Percentiles rank a stretch among this genome's conserved stretches.
phyloP scores from a whole-genome alignment of 306 rosid species.

The cucumber (Cucumis sativus) region DNA sequence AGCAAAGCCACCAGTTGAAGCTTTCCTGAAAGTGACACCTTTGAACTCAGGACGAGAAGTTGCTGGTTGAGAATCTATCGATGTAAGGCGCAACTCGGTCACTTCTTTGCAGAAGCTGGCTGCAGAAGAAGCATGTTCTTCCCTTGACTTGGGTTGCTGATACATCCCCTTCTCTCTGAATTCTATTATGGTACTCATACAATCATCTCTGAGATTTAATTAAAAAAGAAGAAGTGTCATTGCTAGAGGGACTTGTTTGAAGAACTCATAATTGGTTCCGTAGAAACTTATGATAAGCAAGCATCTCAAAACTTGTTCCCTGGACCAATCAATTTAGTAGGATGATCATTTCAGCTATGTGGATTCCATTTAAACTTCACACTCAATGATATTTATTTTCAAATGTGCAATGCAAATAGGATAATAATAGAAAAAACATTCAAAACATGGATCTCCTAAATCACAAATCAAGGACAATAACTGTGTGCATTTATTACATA shows the following conservation, averaged over 20 bases:
- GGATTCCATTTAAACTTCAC: background rate
- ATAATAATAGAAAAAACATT: background rate
- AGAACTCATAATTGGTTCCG: background rate
- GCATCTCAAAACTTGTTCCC: background rate
- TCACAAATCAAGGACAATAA: background rate
- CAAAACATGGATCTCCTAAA: background rate
- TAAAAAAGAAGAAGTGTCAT: background rate
- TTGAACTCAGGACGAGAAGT: conserved; percentile 21
- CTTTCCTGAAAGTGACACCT: conserved; percentile 20
- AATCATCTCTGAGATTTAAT: conserved; percentile 11
- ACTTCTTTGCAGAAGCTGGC: conserved; percentile 26
- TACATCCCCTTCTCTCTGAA: conserved; percentile 5
- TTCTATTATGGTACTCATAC: conserved; percentile 3
- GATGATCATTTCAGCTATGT: background rate
- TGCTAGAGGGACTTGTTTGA: background rate
- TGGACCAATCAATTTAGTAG: too few relatives aligned
- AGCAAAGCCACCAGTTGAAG: conserved; percentile 14
- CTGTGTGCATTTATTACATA: background rate
- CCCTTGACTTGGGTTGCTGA: conserved; percentile 11
- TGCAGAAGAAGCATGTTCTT: conserved; percentile 20
- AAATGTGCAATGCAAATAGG: background rate
- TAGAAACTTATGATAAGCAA: background rate
- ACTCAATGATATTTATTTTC: background rate
- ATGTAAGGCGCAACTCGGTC: conserved; percentile 17
- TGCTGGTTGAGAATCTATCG: conserved; percentile 17